Base-by-base conservation (phyloP, 768 basidiomycete species). In the Amanita pseudoporphyria region DNA sequence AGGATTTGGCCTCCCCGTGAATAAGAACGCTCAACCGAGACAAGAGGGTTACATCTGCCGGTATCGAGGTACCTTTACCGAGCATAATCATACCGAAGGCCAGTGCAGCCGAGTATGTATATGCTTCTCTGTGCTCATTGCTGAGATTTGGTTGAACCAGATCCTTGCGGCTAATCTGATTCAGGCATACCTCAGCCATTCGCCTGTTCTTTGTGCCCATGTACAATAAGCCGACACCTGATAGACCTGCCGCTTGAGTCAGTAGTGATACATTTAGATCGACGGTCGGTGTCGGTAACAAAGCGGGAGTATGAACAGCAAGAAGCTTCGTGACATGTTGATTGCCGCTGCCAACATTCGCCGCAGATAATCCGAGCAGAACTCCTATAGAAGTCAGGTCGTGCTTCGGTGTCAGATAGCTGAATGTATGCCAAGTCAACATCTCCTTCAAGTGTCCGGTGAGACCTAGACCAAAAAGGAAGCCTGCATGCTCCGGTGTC, bases 71-170 rank as follows among this genome's bases (percentile, higher is more conserved):
- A 1, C 96, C 94, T 57, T 82, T 83, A 5, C 90, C 94, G 13
- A 98, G 77, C 86, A 97, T 95, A 64, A 95, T 85, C 81, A 96
- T 87, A 4, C 96, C 96, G 60, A 96, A 96, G 1, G 89, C 84
- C 26, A 96, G 76, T 7, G 89, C 90, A 2, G 91, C 81, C 2
- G 90, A 78, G 54, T 89, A 84, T 0, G 93, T 87, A 60, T 97
- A 98, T 1, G 92, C 84, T 60, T 98, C 96, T 33, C 89, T 81
- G 61, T 92, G 83, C 55, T 94, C 91, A 55, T 84, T 85, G 59
- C 82, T 90, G 36, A 88, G 71, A 55, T 95, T 91, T 1, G 87
- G 82, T 45, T 84, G 84, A 5, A 81, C 78, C 14, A 94, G 74
- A 58, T 89, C 85, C 53, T 71, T 74, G 30, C 87, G 76, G 49